Evolutionary conservation across 352 stramenopile species (phyloP).

Genomic region (Proteromonas lacertae): DNA sequence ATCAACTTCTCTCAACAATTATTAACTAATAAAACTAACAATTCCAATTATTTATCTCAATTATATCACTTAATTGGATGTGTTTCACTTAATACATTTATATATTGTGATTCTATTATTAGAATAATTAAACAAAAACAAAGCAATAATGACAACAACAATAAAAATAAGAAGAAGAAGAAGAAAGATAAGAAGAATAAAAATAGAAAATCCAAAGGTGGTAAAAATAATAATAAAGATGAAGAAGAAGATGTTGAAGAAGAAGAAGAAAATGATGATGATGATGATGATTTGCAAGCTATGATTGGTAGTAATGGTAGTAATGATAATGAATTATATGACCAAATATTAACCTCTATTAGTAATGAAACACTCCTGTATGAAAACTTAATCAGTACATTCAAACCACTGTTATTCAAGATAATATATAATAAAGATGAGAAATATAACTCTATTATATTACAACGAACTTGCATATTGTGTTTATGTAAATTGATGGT

Average conservation of each 20-base stretch:
- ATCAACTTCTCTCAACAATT: too few species aligned
- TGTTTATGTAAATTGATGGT: conserved; percentile 88
- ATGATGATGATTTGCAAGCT: conserved; percentile 3
- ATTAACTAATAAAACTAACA: too few species aligned
- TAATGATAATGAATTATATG: conserved; percentile 45
- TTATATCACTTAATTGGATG: too few species aligned
- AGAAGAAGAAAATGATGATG: conserved; percentile 2
- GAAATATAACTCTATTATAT: conserved; percentile 25
- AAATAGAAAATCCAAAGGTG: too few species aligned
- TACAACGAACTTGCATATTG: conserved; percentile 60
- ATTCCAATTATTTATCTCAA: too few species aligned
- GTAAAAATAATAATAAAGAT: conserved; percentile 7
- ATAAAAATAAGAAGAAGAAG: too few species aligned
- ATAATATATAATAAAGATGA: conserved; percentile 7
- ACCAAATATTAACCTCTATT: conserved; percentile 50
- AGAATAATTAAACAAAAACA: too few species aligned
- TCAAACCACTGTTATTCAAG: neutral
- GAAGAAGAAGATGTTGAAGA: conserved; percentile 12
- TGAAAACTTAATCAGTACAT: conserved; percentile 33
- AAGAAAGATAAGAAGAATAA: too few species aligned
- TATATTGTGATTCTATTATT: too few species aligned
- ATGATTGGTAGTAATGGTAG: conserved; percentile 14
- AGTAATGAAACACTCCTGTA: conserved; percentile 49
- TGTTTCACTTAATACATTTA: too few species aligned
- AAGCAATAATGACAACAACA: too few species aligned